Evolutionary conservation across 495 filamentous ascomycete genomes (phyloP).

Genomic region (Podospora anserina): DNA sequence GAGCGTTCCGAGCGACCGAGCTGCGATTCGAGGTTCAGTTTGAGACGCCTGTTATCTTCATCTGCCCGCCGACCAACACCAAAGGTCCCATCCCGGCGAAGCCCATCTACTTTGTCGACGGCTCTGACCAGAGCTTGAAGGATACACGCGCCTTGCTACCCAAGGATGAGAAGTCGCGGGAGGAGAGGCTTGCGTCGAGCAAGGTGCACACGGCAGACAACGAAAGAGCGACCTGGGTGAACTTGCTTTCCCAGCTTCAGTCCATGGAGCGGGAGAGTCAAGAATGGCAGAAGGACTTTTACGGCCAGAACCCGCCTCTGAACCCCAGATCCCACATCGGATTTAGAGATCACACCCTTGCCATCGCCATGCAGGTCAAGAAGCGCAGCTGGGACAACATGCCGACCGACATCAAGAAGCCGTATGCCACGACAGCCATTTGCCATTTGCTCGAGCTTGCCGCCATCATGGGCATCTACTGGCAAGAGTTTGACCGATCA

Average conservation of each 20-base stretch:
- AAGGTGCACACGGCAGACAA: conserved; percentile 47
- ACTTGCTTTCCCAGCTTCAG: conserved; percentile 43
- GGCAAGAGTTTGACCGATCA: conserved; percentile 47
- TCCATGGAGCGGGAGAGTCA: conserved; percentile 42
- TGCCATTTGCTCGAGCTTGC: conserved; percentile 51
- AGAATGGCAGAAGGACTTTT: conserved; percentile 38
- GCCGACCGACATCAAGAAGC: conserved; percentile 45
- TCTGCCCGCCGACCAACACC: conserved; percentile 40
- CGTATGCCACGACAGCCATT: conserved; percentile 49
- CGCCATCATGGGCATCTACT: conserved; percentile 50
- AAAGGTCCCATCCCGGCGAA: conserved; percentile 37
- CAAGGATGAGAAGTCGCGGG: conserved; percentile 19
- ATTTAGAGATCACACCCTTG: conserved; percentile 35
- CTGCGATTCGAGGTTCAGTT: conserved; percentile 51
- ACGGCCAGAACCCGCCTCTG: conserved; percentile 20
- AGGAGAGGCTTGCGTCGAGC: conserved; percentile 17
- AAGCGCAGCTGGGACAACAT: conserved; percentile 51
- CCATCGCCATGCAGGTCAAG: conserved; percentile 47
- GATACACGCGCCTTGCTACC: conserved; percentile 32
- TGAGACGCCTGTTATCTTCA: conserved; percentile 49
- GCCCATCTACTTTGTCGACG: conserved; percentile 40
- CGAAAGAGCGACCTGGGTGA: conserved; percentile 47
- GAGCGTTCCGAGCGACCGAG: conserved; percentile 40
- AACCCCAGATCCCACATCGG: not conserved
- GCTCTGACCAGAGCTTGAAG: conserved; percentile 34